Evolutionary conservation across 2,329 filamentous ascomycete genomes (phyloP).

Genomic region (Fusarium sp.): DNA sequence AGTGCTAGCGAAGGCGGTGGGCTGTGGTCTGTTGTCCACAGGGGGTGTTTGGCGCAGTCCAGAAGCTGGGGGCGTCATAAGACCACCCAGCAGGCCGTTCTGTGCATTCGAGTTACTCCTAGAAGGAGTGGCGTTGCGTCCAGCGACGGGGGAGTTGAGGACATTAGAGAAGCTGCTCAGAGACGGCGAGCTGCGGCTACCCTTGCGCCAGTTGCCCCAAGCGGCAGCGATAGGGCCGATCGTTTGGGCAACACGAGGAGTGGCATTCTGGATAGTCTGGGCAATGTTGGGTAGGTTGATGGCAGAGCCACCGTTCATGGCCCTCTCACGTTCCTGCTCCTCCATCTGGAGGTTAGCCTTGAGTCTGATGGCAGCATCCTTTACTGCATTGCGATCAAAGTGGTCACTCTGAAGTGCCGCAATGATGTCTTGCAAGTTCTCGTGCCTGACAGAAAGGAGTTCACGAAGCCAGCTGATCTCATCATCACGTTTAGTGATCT

Average conservation of each 20-base stretch:
- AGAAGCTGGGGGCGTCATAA: conserved; percentile 88
- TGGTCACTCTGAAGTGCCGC: conserved; percentile 74
- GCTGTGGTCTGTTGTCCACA: conserved; percentile 54
- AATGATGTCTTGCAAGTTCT: conserved; percentile 93
- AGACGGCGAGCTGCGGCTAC: conserved; percentile 62
- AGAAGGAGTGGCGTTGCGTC: conserved; percentile 64
- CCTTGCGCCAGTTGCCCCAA: conserved; percentile 93
- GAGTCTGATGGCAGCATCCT: conserved; percentile 90
- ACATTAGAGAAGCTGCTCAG: conserved; percentile 59
- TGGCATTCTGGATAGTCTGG: conserved; percentile 77
- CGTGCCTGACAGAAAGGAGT: conserved; percentile 85
- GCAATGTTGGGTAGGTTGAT: conserved; percentile 78
- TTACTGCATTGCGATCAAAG: conserved; percentile 80
- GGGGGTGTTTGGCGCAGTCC: conserved; percentile 69
- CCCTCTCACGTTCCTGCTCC: conserved; percentile 89
- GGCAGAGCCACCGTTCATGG: conserved; percentile 72
- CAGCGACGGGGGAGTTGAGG: conserved; percentile 54
- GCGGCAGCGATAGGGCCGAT: conserved; percentile 83
- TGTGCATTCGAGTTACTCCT: conserved; percentile 62
- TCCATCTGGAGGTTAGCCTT: conserved; percentile 98
- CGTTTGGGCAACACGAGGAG: conserved; percentile 83
- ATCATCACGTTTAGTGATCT: conserved; percentile 89
- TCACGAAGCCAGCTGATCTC: conserved; percentile 96
- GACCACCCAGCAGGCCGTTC: conserved; percentile 72
- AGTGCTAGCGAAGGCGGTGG: conserved; percentile 67